Conservation (phyloP, 1,139 yeast species). For the Suhomyces panamericanus region DNA sequence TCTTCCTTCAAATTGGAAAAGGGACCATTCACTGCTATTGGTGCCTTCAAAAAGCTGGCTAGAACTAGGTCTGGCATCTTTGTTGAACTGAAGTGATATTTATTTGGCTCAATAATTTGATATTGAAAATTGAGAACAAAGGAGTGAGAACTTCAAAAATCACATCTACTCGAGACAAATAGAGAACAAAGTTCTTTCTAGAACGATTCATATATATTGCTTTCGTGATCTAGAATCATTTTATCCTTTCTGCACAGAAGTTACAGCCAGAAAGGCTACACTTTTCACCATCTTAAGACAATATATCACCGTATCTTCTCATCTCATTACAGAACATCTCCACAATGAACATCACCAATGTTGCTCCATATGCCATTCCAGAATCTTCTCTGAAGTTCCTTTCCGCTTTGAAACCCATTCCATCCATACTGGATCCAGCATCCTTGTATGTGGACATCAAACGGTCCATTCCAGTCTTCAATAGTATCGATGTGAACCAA, state of each 20-base stretch:
- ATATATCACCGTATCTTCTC: neutral
- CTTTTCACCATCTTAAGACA: too few relatives aligned
- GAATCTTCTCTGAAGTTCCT: constrained; percentile 16
- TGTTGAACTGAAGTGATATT: neutral
- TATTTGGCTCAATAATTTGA: too few relatives aligned
- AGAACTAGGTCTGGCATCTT: neutral
- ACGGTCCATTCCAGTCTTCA: constrained; percentile 24
- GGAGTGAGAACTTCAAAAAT: neutral
- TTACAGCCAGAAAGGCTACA: too few relatives aligned
- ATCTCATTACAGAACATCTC: neutral
- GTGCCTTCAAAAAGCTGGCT: neutral
- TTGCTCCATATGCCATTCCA: constrained; percentile 20
- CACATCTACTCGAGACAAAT: too few relatives aligned
- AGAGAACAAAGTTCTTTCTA: too few relatives aligned
- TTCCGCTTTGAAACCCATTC: constrained; percentile 15
- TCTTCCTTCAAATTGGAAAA: constrained; percentile 1
- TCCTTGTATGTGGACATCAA: constrained; percentile 5
- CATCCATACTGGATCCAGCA: neutral
- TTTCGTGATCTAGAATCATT: too few relatives aligned
- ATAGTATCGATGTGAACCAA: constrained; percentile 24
- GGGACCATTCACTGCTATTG: neutral
- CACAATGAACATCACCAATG: constrained; percentile 4
- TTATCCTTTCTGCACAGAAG: too few relatives aligned
- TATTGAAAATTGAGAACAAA: neutral
- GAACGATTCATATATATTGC: too few relatives aligned